Conservation (phyloP, 1,139 yeast genomes). For the Geotrichum bryndzae region DNA sequence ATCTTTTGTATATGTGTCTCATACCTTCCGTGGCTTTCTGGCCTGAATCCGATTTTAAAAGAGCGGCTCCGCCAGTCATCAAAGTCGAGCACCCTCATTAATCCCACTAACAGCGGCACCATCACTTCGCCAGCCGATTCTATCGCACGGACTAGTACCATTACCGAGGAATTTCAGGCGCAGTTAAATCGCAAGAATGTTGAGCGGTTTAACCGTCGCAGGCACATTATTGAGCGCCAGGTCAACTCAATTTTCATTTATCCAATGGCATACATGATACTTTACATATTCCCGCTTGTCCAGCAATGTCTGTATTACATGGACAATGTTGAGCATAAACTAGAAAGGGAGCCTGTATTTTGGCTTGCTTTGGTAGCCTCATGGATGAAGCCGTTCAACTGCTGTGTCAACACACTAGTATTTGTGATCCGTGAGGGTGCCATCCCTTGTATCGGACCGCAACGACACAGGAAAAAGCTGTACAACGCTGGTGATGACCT, state of each 20-base stretch:
- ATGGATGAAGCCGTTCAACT: slow-evolving; percentile 74
- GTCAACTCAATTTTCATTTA: slow-evolving; percentile 75
- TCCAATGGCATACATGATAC: slow-evolving; percentile 70
- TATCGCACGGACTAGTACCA: slow-evolving; percentile 15
- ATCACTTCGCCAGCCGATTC: background rate
- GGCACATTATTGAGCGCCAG: slow-evolving; percentile 65
- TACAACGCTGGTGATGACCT: background rate
- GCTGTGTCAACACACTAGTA: slow-evolving; percentile 69
- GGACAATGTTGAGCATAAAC: slow-evolving; percentile 7
- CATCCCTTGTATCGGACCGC: slow-evolving; percentile 10
- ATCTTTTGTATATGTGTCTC: background rate
- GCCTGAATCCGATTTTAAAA: slow-evolving; percentile 1
- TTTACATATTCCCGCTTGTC: slow-evolving; percentile 81
- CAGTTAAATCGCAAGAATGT: slow-evolving; percentile 45
- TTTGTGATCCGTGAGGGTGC: slow-evolving; percentile 61
- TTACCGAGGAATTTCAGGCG: slow-evolving; percentile 42
- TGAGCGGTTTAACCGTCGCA: slow-evolving; percentile 53
- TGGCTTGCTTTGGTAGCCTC: slow-evolving; percentile 69
- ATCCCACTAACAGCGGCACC: background rate
- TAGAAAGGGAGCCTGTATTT: slow-evolving; percentile 42
- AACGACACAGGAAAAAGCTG: background rate
- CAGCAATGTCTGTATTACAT: slow-evolving; percentile 55
- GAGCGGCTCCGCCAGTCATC: background rate
- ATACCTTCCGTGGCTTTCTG: slow-evolving; percentile 1
- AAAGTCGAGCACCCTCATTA: background rate